Percentiles rank a stretch among this genome's conserved stretches.
phyloP scores from a whole-genome alignment of 2,329 filamentous ascomycete species.

The Talaromyces sp. region DNA sequence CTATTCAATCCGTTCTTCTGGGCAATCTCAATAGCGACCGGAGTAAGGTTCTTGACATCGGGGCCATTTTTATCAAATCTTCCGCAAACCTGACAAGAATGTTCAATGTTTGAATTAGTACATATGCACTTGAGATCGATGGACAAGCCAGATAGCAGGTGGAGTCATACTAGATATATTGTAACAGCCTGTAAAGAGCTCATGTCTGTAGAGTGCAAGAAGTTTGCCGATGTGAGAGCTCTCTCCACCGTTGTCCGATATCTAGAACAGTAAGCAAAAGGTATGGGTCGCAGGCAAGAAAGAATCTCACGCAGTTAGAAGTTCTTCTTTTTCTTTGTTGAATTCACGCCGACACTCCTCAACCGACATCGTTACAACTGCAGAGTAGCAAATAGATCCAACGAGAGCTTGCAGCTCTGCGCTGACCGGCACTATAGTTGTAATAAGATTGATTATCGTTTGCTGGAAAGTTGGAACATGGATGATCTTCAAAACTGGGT shows the following conservation, averaged over 20 bases:
- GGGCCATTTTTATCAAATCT: constrained; percentile 16
- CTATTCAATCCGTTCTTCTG: constrained; percentile 16
- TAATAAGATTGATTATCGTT: constrained; percentile 47
- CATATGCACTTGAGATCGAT: too few relatives aligned
- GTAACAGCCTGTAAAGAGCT: constrained; percentile 23
- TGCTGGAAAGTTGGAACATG: constrained; percentile 57
- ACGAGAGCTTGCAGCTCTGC: constrained; percentile 15
- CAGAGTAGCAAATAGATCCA: constrained; percentile 23
- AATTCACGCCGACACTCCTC: constrained; percentile 15
- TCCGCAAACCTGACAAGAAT: constrained; percentile 24
- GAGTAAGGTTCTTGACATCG: constrained; percentile 10
- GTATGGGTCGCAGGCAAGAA: not conserved
- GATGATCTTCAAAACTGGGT: constrained; percentile 59
- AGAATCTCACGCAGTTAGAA: constrained; percentile 14
- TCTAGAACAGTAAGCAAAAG: constrained; percentile 10
- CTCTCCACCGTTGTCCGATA: constrained; percentile 23
- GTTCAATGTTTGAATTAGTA: too few relatives aligned
- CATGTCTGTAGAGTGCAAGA: constrained; percentile 17
- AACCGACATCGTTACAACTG: constrained; percentile 15
- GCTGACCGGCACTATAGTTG: not conserved
- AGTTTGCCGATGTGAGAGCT: constrained; percentile 11
- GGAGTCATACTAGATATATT: constrained; percentile 22
- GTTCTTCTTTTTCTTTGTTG: constrained; percentile 7
- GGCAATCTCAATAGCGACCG: constrained; percentile 14
- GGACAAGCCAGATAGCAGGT: too few relatives aligned